phyloP scores from a whole-genome alignment of 768 basidiomycete species.

The Termitomyces sp. region DNA sequence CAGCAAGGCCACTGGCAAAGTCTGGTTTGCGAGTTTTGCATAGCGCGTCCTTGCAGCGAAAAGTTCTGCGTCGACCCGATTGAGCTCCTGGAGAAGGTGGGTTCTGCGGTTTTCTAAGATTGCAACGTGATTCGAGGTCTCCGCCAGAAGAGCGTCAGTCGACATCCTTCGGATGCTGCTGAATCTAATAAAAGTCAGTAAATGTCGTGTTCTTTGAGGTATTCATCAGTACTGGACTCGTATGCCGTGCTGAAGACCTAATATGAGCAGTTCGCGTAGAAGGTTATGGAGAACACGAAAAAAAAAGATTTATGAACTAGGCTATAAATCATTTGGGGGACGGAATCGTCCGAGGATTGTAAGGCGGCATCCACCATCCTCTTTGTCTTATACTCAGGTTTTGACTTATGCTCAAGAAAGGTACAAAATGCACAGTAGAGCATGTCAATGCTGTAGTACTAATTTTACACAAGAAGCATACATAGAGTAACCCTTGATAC shows the following conservation, averaged over 20 bases:
- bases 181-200: background rate
- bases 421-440: too few species aligned
- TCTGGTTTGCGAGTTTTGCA: constrained; percentile 28
- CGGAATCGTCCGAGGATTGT: too few species aligned
- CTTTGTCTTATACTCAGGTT: too few species aligned
- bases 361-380: too few species aligned
- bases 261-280: background rate
- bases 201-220: background rate
- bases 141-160: constrained; percentile 4
- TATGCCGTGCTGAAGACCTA: background rate
- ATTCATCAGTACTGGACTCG: background rate
- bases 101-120: constrained; percentile 22
- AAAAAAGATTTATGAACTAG: too few species aligned
- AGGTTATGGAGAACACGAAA: background rate
- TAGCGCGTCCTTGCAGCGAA: constrained; percentile 24
- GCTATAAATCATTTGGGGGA: too few species aligned
- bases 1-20: constrained; percentile 27
- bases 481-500: background rate
- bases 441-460: background rate
- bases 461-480: background rate
- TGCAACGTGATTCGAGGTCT: constrained; percentile 17
- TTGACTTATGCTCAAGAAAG: too few species aligned
- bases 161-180: background rate
- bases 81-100: constrained; percentile 28
- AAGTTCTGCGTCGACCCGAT: constrained; percentile 27